phyloP scores from a whole-genome alignment of 2,329 filamentous ascomycete genomes.

The Lojkania enalia region DNA sequence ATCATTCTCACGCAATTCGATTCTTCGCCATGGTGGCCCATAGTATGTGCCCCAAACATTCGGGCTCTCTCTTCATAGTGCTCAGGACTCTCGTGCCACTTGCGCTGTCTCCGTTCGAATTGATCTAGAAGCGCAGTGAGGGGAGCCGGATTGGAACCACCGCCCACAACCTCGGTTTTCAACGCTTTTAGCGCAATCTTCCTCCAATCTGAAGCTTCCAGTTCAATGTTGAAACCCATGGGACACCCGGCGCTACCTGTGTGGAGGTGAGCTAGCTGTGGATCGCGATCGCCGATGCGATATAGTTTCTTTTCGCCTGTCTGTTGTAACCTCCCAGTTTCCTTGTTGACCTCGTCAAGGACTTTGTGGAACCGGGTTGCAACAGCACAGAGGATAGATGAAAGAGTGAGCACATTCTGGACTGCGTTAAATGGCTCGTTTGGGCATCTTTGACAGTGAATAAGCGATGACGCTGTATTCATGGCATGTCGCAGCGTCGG shows the following conservation, averaged over 20 bases:
- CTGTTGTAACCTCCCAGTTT: constrained; percentile 38
- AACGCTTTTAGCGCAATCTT: constrained; percentile 51
- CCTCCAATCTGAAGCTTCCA: constrained; percentile 50
- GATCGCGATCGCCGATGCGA: constrained; percentile 49
- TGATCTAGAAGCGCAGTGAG: constrained; percentile 43
- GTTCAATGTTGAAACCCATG: constrained; percentile 50
- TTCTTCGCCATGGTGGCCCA: constrained; percentile 10
- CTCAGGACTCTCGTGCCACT: constrained; percentile 43
- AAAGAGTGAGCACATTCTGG: constrained; percentile 51
- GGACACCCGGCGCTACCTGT: constrained; percentile 49
- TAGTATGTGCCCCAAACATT: constrained; percentile 20
- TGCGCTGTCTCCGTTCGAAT: constrained; percentile 48
- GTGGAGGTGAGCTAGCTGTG: constrained; percentile 46
- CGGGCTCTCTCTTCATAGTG: constrained; percentile 23
- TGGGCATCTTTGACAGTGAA: constrained; percentile 50
- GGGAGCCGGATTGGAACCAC: constrained; percentile 29
- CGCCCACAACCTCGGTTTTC: constrained; percentile 48
- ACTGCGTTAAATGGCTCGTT: constrained; percentile 46
- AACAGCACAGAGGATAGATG: constrained; percentile 48
- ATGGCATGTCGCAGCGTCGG: constrained; percentile 48
- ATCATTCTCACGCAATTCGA: constrained; percentile 19
- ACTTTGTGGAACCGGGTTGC: constrained; percentile 48
- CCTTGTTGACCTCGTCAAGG: constrained; percentile 45
- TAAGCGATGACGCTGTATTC: constrained; percentile 42
- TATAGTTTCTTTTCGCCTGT: constrained; percentile 46